phyloP scores from a whole-genome alignment of 257 asterid genomes.

The Solanum virginianum region DNA sequence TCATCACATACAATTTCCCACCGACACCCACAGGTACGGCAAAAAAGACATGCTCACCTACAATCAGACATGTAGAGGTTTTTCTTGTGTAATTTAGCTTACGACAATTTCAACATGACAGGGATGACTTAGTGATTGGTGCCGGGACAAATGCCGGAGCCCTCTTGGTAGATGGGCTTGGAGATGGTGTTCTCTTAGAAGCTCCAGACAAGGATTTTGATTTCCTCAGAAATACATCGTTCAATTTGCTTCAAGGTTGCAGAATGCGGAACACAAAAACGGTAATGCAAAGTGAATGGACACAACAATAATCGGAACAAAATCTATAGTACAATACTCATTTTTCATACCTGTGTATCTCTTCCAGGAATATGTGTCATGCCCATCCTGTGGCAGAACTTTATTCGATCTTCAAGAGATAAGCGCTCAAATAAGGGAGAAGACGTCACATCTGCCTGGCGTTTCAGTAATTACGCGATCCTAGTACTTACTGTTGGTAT shows the following conservation, averaged over 20 bases:
- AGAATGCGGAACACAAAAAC: constrained; percentile 99
- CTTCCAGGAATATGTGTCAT: constrained; percentile 88
- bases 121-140: constrained; percentile 90
- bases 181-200: constrained; percentile 87
- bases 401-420: constrained; percentile 96
- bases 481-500: not conserved
- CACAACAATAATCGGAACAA: not conserved
- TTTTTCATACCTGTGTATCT: not conserved
- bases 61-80: not conserved
- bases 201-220: constrained; percentile 82
- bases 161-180: constrained; percentile 94
- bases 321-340: not conserved
- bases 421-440: constrained; percentile 89
- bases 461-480: constrained; percentile 61
- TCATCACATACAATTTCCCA: constrained; percentile 84
- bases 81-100: not conserved
- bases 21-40: constrained; percentile 59
- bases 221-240: constrained; percentile 78
- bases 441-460: constrained; percentile 94
- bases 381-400: constrained; percentile 99
- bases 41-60: not conserved
- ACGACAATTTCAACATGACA: constrained; percentile 7
- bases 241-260: constrained; percentile 97
- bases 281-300: constrained; percentile 18
- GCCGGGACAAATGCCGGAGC: constrained; percentile 90